phyloP scores from a whole-genome alignment of 2,329 filamentous ascomycete genomes.

The Graphilbum ipis-grandicollis region DNA sequence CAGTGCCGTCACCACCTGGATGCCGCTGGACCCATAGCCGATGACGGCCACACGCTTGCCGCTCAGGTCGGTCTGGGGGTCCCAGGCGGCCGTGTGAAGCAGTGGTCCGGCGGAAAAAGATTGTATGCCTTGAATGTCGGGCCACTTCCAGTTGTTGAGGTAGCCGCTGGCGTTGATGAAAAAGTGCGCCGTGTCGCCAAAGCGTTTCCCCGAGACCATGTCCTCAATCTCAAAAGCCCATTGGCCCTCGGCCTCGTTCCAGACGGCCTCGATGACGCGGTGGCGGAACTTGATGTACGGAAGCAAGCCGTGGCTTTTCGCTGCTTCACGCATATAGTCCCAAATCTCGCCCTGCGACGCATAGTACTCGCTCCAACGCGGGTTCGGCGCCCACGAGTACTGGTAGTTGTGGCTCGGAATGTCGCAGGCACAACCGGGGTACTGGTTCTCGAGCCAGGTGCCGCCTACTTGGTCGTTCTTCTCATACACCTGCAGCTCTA shows the following conservation, averaged over 20 bases:
- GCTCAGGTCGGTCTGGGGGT: constrained; percentile 8
- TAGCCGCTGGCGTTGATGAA: constrained; percentile 29
- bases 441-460: constrained; percentile 9
- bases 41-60: constrained; percentile 7
- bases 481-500: constrained; percentile 4
- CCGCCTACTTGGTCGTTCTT: constrained; percentile 7
- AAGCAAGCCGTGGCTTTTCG: constrained; percentile 4
- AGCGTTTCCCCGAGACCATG: not conserved
- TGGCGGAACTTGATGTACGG: constrained; percentile 6
- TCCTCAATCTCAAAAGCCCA: constrained; percentile 4
- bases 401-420: constrained; percentile 9
- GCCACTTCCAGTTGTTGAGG: constrained; percentile 33
- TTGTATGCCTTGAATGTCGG: constrained; percentile 5
- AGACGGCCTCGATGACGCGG: constrained; percentile 3
- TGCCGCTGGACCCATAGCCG: constrained; percentile 6
- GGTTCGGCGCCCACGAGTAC: constrained; percentile 7
- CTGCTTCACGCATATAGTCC: constrained; percentile 4
- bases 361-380: constrained; percentile 8
- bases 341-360: constrained; percentile 5
- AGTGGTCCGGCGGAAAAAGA: constrained; percentile 6
- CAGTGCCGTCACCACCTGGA: constrained; percentile 14
- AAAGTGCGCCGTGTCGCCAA: constrained; percentile 22
- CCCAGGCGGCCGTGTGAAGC: constrained; percentile 8
- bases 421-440: constrained; percentile 10
- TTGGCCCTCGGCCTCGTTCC: constrained; percentile 5